Conservation (phyloP, 805 yeast species). For the Candida golubevii region DNA sequence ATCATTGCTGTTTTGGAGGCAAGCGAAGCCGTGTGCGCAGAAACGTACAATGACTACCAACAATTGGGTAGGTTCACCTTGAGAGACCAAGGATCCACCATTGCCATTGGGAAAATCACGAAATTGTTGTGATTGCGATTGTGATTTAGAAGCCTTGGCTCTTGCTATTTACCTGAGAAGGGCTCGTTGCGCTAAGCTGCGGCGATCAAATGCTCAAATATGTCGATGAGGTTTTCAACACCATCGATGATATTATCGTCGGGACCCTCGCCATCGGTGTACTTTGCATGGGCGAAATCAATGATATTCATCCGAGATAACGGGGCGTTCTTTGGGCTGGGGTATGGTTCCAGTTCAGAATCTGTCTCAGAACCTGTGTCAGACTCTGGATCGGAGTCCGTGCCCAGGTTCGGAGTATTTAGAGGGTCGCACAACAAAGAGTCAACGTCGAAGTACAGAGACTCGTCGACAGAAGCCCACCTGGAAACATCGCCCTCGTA, state of each 20-base stretch:
- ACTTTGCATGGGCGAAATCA: slow-evolving; percentile 86
- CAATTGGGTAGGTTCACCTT: slow-evolving; percentile 97
- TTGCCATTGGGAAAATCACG: slow-evolving; percentile 97
- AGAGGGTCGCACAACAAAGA: slow-evolving; percentile 20
- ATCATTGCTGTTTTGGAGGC: slow-evolving; percentile 88
- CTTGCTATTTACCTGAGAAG: too few species aligned
- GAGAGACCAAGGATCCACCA: slow-evolving; percentile 97
- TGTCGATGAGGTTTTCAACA: slow-evolving; percentile 52
- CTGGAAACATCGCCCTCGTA: slow-evolving; percentile 62
- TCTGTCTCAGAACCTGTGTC: slow-evolving; percentile 22
- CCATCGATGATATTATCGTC: slow-evolving; percentile 74
- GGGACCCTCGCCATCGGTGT: slow-evolving; percentile 57
- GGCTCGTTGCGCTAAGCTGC: not conserved
- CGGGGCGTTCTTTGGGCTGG: not conserved
- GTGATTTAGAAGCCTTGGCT: too few species aligned
- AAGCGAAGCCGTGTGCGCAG: slow-evolving; percentile 86
- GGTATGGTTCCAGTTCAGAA: slow-evolving; percentile 13
- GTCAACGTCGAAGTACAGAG: slow-evolving; percentile 19
- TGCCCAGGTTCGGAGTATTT: slow-evolving; percentile 16
- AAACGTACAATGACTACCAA: slow-evolving; percentile 86
- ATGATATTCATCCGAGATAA: slow-evolving; percentile 52
- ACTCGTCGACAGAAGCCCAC: slow-evolving; percentile 38
- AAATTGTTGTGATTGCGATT: slow-evolving; percentile 67
- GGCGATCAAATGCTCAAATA: slow-evolving; percentile 31
- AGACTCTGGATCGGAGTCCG: slow-evolving; percentile 24